Base-by-base conservation (phyloP, 2,329 filamentous ascomycete genomes). In the Neopestalotiopsis clavispora region DNA sequence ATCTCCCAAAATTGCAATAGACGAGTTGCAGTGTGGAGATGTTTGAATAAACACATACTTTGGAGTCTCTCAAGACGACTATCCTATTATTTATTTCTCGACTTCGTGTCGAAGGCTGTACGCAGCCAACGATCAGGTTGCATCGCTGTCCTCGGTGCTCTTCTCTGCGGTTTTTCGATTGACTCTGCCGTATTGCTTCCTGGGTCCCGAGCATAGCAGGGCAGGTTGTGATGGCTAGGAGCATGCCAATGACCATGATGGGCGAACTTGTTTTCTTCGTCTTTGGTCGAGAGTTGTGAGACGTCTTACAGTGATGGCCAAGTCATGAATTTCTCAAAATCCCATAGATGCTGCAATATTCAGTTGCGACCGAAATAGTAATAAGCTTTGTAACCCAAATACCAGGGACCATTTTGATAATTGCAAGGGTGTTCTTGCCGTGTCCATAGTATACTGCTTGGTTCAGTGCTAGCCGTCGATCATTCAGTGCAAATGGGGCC, bases 171-270 rank as follows among this genome's bases (percentile, higher is more conserved):
- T 82, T 83, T 70, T 86, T 84, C 12, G 80, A 78, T 70, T 86
- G 84, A 13, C 82, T 83, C 76, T 86, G 84, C 4, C 82, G 80
- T 67, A 86, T 85, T 3, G 84, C 82, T 75, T 86, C 84, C 69
- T 83, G 81, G 0, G 82, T 84, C 9, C 82, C 84, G 17, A 86
- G 76, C 34, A 86, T 72, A 12, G 80, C 84, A 6, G 84, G 84
- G 12, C 78, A 79, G 7, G 81, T 75, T 20, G 81, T 77, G 45
- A 83, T 71, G 12, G 82, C 81, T 40, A 84, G 74, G 38, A 85
- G 73, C 73, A 84, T 80, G 20, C 80, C 77, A 4, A 85, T 69
- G 17, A 81, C 80, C 83, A 84, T 84, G 59, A 20, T 61, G 59
- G 23, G 32, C 59, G 32, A 2, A 9, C 10, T 61, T 61, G 59